Evolutionary conservation across 2,329 filamentous ascomycete genomes (phyloP).

Genomic region (Penicillium olsonii): DNA sequence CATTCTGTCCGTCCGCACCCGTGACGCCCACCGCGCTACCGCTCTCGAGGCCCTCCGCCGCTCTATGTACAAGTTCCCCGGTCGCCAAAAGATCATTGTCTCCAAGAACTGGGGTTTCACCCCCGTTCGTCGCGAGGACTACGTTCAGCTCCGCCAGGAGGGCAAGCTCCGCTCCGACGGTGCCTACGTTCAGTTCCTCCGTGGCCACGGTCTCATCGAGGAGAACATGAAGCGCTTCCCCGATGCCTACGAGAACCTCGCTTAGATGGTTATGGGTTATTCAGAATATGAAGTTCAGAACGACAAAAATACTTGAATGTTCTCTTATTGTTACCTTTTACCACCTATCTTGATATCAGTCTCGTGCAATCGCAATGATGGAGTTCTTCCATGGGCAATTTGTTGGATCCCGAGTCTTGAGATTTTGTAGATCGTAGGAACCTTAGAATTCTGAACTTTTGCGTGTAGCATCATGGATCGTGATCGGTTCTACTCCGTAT

Average conservation of each 20-base stretch:
- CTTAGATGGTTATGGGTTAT: constrained; percentile 41
- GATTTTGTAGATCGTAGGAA: background rate
- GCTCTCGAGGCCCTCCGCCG: constrained; percentile 98
- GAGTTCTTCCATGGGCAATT: constrained; percentile 26
- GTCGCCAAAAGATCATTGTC: constrained; percentile 99
- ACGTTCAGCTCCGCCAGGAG: constrained; percentile 90
- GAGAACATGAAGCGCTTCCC: constrained; percentile 95
- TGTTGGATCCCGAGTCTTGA: background rate
- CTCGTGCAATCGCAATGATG: constrained; percentile 22
- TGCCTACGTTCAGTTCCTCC: constrained; percentile 99
- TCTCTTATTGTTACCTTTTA: constrained; percentile 21
- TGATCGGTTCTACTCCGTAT: no score
- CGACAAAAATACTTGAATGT: constrained; percentile 26
- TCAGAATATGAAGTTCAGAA: constrained; percentile 31
- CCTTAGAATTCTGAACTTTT: no score
- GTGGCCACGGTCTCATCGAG: constrained; percentile 83
- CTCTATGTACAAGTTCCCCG: constrained; percentile 99
- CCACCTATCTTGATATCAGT: constrained; percentile 25
- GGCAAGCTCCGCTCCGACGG: constrained; percentile 95
- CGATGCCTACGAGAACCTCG: constrained; percentile 66
- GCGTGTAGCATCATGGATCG: no score
- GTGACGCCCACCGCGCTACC: constrained; percentile 86
- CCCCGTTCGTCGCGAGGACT: constrained; percentile 94
- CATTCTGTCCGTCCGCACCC: constrained; percentile 93
- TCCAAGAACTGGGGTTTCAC: constrained; percentile 99